phyloP scores from a whole-genome alignment of 1,284 basidiomycete species.

The Vanrija humicola region DNA sequence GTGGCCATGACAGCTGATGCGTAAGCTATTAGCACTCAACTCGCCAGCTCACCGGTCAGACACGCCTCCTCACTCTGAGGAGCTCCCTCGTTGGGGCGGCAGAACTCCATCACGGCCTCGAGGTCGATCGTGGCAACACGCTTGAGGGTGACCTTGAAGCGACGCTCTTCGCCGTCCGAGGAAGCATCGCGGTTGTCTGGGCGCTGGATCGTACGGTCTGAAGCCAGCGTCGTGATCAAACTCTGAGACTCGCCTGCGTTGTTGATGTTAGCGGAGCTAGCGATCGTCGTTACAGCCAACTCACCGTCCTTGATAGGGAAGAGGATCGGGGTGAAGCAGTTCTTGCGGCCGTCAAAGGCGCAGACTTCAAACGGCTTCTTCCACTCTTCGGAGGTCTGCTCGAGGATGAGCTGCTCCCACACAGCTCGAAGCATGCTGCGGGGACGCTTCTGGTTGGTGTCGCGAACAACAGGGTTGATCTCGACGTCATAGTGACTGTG shows the following conservation, averaged over 20 bases:
- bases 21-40: conserved; percentile 9
- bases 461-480: conserved; percentile 43
- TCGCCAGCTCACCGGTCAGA: conserved; percentile 31
- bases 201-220: conserved; percentile 29
- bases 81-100: conserved; percentile 26
- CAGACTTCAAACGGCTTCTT: conserved; percentile 17
- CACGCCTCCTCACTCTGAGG: conserved; percentile 29
- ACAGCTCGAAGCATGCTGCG: conserved; percentile 26
- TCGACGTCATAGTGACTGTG: conserved; percentile 44
- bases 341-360: conserved; percentile 40
- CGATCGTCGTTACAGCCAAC: neutral
- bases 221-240: conserved; percentile 27
- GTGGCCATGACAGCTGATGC: conserved; percentile 35
- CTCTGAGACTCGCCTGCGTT: conserved; percentile 1
- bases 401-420: conserved; percentile 30
- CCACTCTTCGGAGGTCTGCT: conserved; percentile 23
- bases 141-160: conserved; percentile 36
- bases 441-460: conserved; percentile 31
- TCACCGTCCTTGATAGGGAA: conserved; percentile 29
- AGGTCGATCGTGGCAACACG: conserved; percentile 39
- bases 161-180: conserved; percentile 33
- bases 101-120: conserved; percentile 39
- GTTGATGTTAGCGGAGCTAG: neutral
- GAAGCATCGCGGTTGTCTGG: conserved; percentile 19
- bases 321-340: conserved; percentile 35